A percentile compares a stretch with the other conserved stretches of the same genome.
Evolutionary conservation across 176 grass and related monocot species (phyloP).

Genomic region (Oryza glumipatula): DNA sequence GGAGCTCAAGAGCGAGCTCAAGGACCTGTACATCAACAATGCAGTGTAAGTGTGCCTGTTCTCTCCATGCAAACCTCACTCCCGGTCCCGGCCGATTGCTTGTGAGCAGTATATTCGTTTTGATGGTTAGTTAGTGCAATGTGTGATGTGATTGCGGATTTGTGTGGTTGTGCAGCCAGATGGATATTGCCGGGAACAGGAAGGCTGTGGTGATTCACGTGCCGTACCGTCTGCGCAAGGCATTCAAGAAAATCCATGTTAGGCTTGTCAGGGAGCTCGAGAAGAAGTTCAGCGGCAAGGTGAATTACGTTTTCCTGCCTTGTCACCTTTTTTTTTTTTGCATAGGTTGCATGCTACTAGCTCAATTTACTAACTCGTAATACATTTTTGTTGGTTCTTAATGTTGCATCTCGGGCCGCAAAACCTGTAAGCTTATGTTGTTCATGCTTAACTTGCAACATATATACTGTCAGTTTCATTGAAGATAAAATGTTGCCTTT

Average conservation of each 20-base stretch:
- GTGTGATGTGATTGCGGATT: neutral
- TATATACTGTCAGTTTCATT: neutral
- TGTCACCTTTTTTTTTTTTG: too few species aligned
- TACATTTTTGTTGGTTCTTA: neutral
- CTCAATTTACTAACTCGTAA: too few species aligned
- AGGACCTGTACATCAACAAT: conserved; percentile 91
- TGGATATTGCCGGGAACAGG: conserved; percentile 78
- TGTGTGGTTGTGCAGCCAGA: conserved; percentile 50
- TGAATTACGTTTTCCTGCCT: neutral
- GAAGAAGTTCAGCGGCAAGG: conserved; percentile 99
- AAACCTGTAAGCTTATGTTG: neutral
- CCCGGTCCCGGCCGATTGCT: neutral
- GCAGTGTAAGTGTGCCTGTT: conserved; percentile 52
- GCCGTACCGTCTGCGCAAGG: conserved; percentile 84
- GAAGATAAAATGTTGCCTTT: too few species aligned
- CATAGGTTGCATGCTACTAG: neutral
- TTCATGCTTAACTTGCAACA: neutral
- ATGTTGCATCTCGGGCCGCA: too few species aligned
- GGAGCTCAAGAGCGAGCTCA: conserved; percentile 92
- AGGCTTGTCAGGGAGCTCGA: conserved; percentile 93
- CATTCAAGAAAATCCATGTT: conserved; percentile 88
- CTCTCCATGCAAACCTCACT: neutral
- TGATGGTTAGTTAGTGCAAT: neutral
- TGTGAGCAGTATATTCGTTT: neutral
- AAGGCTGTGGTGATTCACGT: conserved; percentile 93